Base-by-base conservation (phyloP, 1,284 basidiomycete species). In the Retiboletus flavoniger region DNA sequence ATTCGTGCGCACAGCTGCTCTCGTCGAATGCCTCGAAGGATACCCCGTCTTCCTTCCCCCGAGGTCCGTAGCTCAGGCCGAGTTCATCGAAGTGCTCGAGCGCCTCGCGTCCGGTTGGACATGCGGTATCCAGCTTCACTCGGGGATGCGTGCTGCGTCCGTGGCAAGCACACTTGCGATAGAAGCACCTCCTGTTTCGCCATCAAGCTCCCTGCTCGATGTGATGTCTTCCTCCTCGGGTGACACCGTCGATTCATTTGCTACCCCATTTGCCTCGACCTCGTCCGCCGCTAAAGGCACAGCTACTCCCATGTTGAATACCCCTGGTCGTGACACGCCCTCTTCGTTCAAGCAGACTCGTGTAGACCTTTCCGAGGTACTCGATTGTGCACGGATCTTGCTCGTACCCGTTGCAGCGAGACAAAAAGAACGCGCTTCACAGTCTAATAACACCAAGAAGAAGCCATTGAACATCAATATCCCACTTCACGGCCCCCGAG, bases 41-140 rank as follows among this genome's bases (percentile, higher is more conserved):
- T 92, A 90, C 69, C 91, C 91, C 11, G 78, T 93, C 35, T 93
- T 93, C 69, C 74, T 91, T 0, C 87, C 89, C 7, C 88, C 91
- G 10, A 77, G 91, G 29, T 91, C 88, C 14, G 89, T 92, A 85
- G 84, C 86, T 0, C 90, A 93, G 63, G 89, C 89, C 10, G 90
- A 93, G 70, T 92, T 91, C 61, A 72, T 89, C 51, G 91, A 93
- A 66, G 76, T 89, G 9, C 75, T 92, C 51, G 89, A 92, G 62
- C 80, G 90, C 7, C 80, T 93, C 39, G 84, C 87, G 0, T 72
- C 76, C 24, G 85, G 89, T 1, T 91, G 87, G 87, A 77, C 69
- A 54, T 74, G 73, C 34, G 89, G 84, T 16, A 70, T 78, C n/a
- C 77, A 80, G 58, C 77, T 79, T 3, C 81, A 84, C 70, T 80